Evolutionary conservation across 108 stramenopile genomes (phyloP).

Genomic region (Aurantiochytrium sp.): DNA sequence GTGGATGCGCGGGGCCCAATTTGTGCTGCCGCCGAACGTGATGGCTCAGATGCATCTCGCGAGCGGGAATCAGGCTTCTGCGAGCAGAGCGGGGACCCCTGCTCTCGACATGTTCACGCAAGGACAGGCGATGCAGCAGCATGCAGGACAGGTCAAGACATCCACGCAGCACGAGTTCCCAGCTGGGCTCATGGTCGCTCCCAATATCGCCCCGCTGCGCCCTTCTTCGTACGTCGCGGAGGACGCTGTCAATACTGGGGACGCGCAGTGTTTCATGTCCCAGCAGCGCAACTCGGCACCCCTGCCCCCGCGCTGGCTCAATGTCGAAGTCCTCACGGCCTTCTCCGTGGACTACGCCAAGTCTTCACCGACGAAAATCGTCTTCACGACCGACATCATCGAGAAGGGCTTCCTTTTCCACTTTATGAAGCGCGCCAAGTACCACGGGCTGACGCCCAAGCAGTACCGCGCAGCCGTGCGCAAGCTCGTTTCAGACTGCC

Average conservation of each 20-base stretch:
- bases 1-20: no score
- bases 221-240: not conserved
- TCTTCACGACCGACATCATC: not conserved
- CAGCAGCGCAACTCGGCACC: not conserved
- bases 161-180: no score
- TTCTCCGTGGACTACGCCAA: not conserved
- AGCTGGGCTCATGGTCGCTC: no score
- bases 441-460: not conserved
- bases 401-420: constrained; percentile 17
- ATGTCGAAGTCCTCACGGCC: not conserved
- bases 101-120: no score
- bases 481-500: not conserved
- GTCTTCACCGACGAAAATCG: not conserved
- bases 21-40: no score
- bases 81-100: no score
- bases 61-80: no score
- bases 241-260: not conserved
- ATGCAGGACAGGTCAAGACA: no score
- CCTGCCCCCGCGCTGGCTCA: constrained; percentile 14
- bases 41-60: no score
- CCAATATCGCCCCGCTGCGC: not conserved
- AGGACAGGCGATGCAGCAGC: no score
- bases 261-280: not conserved
- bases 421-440: not conserved
- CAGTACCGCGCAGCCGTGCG: not conserved